These are phyloP conservation scores for Jacaranda copaia DNA, from an alignment of 257 asterid species.

Conservation along the genomic window DNA sequence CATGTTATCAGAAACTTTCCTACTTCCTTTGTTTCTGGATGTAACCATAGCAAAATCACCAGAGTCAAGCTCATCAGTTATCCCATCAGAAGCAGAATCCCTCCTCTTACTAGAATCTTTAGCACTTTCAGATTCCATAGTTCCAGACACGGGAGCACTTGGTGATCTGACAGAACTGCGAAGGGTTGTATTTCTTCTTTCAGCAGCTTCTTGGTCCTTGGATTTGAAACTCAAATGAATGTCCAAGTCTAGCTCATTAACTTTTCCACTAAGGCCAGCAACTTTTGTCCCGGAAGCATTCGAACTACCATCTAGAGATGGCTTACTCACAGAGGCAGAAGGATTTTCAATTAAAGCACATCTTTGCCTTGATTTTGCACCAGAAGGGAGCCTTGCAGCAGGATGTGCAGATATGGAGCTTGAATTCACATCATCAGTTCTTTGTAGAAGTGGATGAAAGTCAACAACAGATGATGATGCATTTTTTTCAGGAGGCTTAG, in stretches of 20 bases:
- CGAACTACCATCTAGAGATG: slow-evolving; percentile 42
- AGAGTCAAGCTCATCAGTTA: slow-evolving; percentile 43
- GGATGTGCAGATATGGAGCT: slow-evolving; percentile 42
- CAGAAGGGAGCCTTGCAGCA: slow-evolving; percentile 45
- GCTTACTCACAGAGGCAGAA: slow-evolving; percentile 35
- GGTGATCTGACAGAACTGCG: slow-evolving; percentile 34
- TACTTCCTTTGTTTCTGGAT: slow-evolving; percentile 49
- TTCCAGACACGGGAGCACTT: slow-evolving; percentile 36
- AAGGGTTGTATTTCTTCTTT: slow-evolving; percentile 40
- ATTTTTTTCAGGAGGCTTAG: slow-evolving; percentile 54
- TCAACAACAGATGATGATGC: slow-evolving; percentile 56
- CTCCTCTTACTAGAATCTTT: slow-evolving; percentile 38
- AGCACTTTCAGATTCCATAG: slow-evolving; percentile 36
- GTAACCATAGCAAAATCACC: slow-evolving; percentile 43
- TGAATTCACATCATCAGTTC: slow-evolving; percentile 54
- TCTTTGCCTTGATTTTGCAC: slow-evolving; percentile 48
- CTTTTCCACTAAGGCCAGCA: slow-evolving; percentile 47
- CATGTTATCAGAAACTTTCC: slow-evolving; percentile 42
- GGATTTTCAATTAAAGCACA: slow-evolving; percentile 43
- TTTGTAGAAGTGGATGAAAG: slow-evolving; percentile 93
- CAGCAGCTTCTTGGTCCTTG: slow-evolving; percentile 48
- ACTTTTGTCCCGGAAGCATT: slow-evolving; percentile 49
- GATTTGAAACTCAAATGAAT: slow-evolving; percentile 70
- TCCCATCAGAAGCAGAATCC: slow-evolving; percentile 44
- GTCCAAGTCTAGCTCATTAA: slow-evolving; percentile 73